Evolutionary conservation across 2,329 filamentous ascomycete species (phyloP).

Genomic region (Cytospora piceicola): DNA sequence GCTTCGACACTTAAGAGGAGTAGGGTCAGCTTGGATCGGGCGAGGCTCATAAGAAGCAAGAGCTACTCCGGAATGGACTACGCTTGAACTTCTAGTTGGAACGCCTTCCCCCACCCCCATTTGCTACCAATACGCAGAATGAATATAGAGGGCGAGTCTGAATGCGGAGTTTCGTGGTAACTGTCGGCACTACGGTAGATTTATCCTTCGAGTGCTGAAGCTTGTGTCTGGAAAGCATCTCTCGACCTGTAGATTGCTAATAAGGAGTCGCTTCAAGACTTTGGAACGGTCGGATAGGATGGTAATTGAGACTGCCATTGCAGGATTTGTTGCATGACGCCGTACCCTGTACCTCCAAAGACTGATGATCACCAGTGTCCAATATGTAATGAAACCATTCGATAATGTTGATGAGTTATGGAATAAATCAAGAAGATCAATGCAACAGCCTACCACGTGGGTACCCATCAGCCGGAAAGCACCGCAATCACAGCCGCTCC

Average conservation of each 20-base stretch:
- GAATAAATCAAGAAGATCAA: background rate
- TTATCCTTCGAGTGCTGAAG: background rate
- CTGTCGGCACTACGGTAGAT: conserved; percentile 1
- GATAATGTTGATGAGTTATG: background rate
- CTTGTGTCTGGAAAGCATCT: background rate
- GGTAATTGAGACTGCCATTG: background rate
- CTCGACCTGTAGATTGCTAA: background rate
- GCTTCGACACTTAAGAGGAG: conserved; percentile 36
- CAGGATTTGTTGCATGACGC: background rate
- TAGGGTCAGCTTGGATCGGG: conserved; percentile 49
- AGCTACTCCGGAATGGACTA: conserved; percentile 56
- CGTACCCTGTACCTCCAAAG: background rate
- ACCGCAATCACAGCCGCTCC: background rate
- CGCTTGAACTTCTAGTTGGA: conserved; percentile 32
- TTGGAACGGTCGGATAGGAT: background rate
- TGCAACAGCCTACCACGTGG: background rate
- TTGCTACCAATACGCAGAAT: background rate
- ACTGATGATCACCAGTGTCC: background rate
- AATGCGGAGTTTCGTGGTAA: background rate
- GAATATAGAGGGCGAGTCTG: background rate
- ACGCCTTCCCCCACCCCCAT: too few relatives aligned
- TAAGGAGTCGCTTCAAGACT: background rate
- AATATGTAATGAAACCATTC: background rate
- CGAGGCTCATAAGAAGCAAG: conserved; percentile 52
- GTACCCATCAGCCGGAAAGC: background rate